Percentiles rank a stretch among this genome's conserved stretches.
These are phyloP conservation scores for Silene vulgaris DNA, from an alignment of 179 eudicot species.

Conservation along the genomic window DNA sequence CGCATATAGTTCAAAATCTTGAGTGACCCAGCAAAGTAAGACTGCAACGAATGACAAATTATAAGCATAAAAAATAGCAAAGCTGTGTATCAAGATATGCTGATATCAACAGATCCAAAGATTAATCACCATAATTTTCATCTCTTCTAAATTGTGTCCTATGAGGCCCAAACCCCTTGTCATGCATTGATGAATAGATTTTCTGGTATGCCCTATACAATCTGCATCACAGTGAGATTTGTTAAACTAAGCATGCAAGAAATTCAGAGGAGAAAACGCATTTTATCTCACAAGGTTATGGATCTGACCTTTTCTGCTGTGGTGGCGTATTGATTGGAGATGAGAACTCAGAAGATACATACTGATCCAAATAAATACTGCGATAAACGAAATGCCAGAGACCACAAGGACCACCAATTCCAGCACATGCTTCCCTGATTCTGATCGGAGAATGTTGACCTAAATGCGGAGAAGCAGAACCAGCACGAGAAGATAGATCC, in stretches of 20 bases:
- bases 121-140: constrained; percentile 67
- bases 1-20: constrained; percentile 91
- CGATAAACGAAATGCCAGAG: constrained; percentile 94
- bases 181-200: constrained; percentile 86
- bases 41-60: constrained; percentile 44
- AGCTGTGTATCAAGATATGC: background rate
- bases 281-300: background rate
- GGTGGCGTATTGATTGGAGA: constrained; percentile 60
- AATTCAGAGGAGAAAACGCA: constrained; percentile 9
- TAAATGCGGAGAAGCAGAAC: constrained; percentile 58
- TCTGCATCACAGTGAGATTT: constrained; percentile 38
- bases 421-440: constrained; percentile 41
- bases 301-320: constrained; percentile 82
- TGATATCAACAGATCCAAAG: constrained; percentile 1
- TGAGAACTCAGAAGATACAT: constrained; percentile 85
- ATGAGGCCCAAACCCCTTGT: constrained; percentile 69
- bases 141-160: constrained; percentile 97
- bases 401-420: constrained; percentile 84
- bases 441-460: constrained; percentile 61
- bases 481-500: constrained; percentile 61
- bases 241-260: constrained; percentile 1
- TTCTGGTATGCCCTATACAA: constrained; percentile 86
- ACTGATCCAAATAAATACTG: constrained; percentile 85
- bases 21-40: constrained; percentile 93
- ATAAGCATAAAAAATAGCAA: constrained; percentile 13